These are phyloP conservation scores for Spongospora subterranea DNA, from an alignment of 208 protist species.

Conservation along the genomic window DNA sequence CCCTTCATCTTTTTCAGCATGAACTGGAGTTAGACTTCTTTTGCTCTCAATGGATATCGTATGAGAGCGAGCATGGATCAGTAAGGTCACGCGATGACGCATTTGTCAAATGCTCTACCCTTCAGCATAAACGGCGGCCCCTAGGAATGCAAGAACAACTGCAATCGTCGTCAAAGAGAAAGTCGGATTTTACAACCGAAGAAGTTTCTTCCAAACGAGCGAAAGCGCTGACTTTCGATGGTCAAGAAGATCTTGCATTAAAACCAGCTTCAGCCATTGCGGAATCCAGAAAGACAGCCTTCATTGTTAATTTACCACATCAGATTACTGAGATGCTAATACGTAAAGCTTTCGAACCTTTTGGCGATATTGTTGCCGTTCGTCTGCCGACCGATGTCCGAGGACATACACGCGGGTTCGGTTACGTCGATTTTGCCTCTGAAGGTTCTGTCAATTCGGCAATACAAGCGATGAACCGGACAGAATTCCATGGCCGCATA, in stretches of 20 bases:
- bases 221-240: background rate
- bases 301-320: background rate
- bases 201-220: background rate
- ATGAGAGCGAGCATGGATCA: background rate
- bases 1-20: background rate
- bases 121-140: background rate
- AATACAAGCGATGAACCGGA: background rate
- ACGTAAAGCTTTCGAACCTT: background rate
- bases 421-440: background rate
- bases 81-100: background rate
- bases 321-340: background rate
- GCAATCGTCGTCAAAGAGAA: background rate
- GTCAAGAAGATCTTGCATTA: no score
- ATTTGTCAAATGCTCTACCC: background rate
- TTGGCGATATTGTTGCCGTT: background rate
- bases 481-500: conserved; percentile 4
- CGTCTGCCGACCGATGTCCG: background rate
- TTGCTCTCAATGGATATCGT: background rate
- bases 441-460: background rate
- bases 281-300: background rate
- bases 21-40: background rate
- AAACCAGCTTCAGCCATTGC: background rate
- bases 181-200: background rate
- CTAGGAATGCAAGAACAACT: no score
- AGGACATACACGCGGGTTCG: conserved; percentile 2